These are phyloP conservation scores for Oldenlandia corymbosa DNA, from an alignment of 257 asterid species.

Conservation along the genomic window DNA sequence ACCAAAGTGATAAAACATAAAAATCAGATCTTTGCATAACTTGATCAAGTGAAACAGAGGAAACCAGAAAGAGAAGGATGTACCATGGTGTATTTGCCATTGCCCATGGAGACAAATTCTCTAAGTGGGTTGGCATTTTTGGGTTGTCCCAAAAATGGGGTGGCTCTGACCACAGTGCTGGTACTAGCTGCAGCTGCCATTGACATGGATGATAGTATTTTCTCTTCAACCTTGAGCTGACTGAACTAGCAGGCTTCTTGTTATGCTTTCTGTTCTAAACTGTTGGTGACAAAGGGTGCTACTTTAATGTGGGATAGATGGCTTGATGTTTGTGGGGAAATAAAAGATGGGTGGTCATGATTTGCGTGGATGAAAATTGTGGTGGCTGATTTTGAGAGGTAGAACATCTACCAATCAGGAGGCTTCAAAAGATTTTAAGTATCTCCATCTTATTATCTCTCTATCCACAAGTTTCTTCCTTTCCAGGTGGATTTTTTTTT, in stretches of 20 bases:
- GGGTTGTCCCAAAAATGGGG: conserved; percentile 74
- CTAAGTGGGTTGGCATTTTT: conserved; percentile 53
- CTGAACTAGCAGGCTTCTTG: not conserved
- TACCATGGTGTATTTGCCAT: conserved; percentile 61
- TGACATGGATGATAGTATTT: conserved; percentile 47
- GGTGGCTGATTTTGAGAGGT: conserved; percentile 31
- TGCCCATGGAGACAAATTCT: conserved; percentile 56
- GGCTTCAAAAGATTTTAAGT: conserved; percentile 33
- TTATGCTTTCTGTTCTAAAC: not conserved
- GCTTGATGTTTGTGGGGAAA: conserved; percentile 12
- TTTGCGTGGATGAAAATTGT: conserved; percentile 35
- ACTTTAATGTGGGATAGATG: conserved; percentile 17
- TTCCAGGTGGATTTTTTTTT: too few species aligned
- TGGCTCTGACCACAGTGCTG: conserved; percentile 48
- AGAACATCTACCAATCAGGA: conserved; percentile 42
- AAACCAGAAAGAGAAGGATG: not conserved
- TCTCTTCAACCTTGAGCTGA: not conserved
- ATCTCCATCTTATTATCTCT: conserved; percentile 48
- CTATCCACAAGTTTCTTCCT: conserved; percentile 41
- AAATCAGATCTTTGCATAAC: not conserved
- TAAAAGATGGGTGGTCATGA: conserved; percentile 37
- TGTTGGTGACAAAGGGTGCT: conserved; percentile 1
- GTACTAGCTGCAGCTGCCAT: conserved; percentile 64
- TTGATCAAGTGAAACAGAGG: not conserved
- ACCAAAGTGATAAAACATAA: conserved; percentile 9